Base-by-base conservation (phyloP, 441 rosid genomes). In the Brassica balearica region DNA sequence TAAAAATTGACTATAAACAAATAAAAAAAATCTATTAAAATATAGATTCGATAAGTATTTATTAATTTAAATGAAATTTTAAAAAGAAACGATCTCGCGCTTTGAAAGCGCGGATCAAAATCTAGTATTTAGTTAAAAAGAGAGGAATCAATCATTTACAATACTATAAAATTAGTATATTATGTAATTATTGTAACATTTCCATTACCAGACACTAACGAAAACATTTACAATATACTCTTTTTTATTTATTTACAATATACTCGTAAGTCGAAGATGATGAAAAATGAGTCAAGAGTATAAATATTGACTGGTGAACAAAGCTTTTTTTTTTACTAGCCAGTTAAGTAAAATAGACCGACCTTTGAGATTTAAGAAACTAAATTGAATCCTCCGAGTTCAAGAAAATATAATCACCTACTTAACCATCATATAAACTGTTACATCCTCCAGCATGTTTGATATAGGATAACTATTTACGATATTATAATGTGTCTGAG, bases 151-250 rank as follows among this genome's bases (percentile, higher is more conserved):
- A 38, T 23, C 60, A 68, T 48, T 68, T 23, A 23, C 23, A 46
- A 23, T 23, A 36, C 17, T 36, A 36, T 36, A 34, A 29, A 32
- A 34, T 34, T 34, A 34, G 7, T 34, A 34, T 34, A 34, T 34
- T 10, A 5, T 65, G 17, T 41, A 34, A 34, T 65, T 60, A 36
- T 43, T 15, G 68, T 72, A 15, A 17, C 46, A 72, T 62, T 46
- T 72, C 15, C 32, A 43, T 1, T 25, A 38, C 15, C n/a, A n/a
- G 41, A 11, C 6, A 17, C 22, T 20, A 19, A 71, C 5, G 56
- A 59, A 59, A 36, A 19, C 12, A 7, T 51, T 56, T 32, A 55
- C 36, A 8, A n/a, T 46, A 8, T 23, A 1, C 8, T 68, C 22
- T 25, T 25, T 25, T 25, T 25, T 25, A 25, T 25, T 25, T 25